These are phyloP conservation scores for Cardiospermum halicacabum DNA, from an alignment of 345 rosid species.

Conservation along the genomic window DNA sequence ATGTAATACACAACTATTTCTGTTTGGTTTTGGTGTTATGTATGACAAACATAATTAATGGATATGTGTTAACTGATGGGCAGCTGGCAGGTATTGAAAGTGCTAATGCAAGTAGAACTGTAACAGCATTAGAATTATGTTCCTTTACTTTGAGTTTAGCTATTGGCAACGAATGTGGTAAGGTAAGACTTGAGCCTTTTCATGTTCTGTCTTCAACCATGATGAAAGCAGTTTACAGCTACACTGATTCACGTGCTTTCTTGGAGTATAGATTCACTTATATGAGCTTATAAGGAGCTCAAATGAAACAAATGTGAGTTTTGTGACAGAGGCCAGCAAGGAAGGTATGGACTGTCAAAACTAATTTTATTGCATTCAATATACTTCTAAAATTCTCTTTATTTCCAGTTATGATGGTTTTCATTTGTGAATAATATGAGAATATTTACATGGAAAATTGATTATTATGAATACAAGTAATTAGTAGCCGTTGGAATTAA, in stretches of 20 bases:
- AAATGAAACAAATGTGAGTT: constrained; percentile 41
- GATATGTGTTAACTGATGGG: constrained; percentile 19
- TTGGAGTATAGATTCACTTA: constrained; percentile 52
- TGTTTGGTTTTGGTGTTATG: constrained; percentile 9
- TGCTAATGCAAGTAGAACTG: constrained; percentile 41
- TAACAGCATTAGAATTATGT: constrained; percentile 62
- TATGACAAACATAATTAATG: constrained; percentile 1
- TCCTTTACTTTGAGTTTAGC: constrained; percentile 54
- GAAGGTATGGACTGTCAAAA: constrained; percentile 40
- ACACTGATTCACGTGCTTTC: constrained; percentile 22
- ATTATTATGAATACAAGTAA: background rate
- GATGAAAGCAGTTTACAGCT: constrained; percentile 6
- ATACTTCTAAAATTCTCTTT: background rate
- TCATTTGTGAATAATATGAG: background rate
- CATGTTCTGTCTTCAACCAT: constrained; percentile 13
- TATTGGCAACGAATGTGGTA: constrained; percentile 60
- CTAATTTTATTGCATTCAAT: background rate
- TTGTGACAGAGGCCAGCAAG: constrained; percentile 55
- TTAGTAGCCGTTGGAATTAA: background rate
- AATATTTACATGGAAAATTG: background rate
- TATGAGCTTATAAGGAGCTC: constrained; percentile 44
- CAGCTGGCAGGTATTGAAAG: constrained; percentile 43
- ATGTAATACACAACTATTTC: background rate
- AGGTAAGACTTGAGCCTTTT: constrained; percentile 50
- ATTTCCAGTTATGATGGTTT: background rate